phyloP scores from a whole-genome alignment of 1,284 basidiomycete species.

The Thecaphora thlaspeos region DNA sequence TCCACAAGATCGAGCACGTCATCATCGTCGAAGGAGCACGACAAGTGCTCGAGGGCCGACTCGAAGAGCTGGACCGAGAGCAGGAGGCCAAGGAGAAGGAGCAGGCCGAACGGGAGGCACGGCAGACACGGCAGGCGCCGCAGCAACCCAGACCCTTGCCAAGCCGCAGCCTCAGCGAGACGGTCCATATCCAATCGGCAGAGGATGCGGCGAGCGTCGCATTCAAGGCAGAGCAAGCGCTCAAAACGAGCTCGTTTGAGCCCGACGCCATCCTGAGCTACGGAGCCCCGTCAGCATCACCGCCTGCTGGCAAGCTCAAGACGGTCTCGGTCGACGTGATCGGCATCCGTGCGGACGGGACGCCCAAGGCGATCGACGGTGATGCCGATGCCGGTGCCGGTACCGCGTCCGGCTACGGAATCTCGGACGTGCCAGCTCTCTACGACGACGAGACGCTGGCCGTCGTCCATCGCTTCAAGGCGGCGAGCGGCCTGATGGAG shows the following conservation, averaged over 20 bases:
- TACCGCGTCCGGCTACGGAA: no score
- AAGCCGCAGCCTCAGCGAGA: neutral
- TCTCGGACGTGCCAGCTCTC: constrained; percentile 13
- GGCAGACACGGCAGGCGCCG: neutral
- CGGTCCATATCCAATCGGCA: neutral
- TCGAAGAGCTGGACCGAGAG: constrained; percentile 22
- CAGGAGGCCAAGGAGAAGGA: constrained; percentile 4
- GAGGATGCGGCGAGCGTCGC: neutral
- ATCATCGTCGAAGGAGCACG: constrained; percentile 72
- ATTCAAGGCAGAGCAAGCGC: no score
- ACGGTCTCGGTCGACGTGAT: constrained; percentile 28
- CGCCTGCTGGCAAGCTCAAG: constrained; percentile 1
- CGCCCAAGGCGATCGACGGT: constrained; percentile 15
- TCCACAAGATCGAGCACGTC: constrained; percentile 84
- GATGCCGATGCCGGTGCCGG: no score
- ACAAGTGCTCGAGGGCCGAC: constrained; percentile 30
- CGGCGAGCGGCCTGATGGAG: constrained; percentile 10
- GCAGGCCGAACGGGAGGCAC: neutral
- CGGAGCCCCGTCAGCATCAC: no score
- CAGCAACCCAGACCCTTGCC: neutral
- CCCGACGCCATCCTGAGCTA: no score
- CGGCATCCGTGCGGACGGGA: constrained; percentile 30
- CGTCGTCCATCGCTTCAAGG: constrained; percentile 25
- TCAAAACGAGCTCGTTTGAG: neutral
- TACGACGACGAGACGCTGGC: constrained; percentile 40